phyloP scores from a whole-genome alignment of 1,139 yeast species.

The Candida sp. region DNA sequence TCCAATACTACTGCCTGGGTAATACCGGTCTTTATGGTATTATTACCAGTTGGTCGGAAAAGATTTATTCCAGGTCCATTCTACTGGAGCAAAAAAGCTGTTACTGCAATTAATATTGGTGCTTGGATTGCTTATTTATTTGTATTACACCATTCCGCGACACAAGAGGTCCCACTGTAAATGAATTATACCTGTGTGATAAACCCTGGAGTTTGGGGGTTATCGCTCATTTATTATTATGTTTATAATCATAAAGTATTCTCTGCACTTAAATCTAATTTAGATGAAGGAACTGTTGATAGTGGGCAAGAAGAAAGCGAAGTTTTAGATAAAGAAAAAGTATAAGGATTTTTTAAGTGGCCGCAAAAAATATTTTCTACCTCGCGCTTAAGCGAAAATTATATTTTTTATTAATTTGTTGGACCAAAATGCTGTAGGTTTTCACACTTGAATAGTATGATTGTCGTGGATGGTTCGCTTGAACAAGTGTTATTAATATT shows the following conservation, averaged over 20 bases:
- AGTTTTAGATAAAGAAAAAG: too few species aligned
- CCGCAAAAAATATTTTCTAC: too few species aligned
- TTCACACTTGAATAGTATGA: too few species aligned
- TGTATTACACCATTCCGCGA: constrained; percentile 47
- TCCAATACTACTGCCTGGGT: constrained; percentile 63
- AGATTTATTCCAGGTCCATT: constrained; percentile 57
- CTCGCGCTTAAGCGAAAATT: too few species aligned
- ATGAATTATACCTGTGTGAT: constrained; percentile 65
- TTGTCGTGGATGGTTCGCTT: too few species aligned
- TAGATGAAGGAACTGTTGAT: constrained; percentile 12
- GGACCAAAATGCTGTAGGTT: too few species aligned
- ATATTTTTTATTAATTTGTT: too few species aligned
- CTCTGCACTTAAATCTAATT: constrained; percentile 31
- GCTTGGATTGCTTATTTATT: constrained; percentile 35
- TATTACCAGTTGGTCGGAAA: constrained; percentile 43
- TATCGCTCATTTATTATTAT: constrained; percentile 42
- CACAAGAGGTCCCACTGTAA: constrained; percentile 27
- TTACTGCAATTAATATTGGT: constrained; percentile 40
- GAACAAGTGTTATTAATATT: too few species aligned
- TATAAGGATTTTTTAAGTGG: too few species aligned
- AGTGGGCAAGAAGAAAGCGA: background rate
- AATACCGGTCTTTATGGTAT: constrained; percentile 46
- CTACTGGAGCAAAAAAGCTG: constrained; percentile 45
- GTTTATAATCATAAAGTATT: constrained; percentile 41
- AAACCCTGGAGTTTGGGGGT: constrained; percentile 35